phyloP scores from a whole-genome alignment of 331 rosid species.

The Acacia concinna region DNA sequence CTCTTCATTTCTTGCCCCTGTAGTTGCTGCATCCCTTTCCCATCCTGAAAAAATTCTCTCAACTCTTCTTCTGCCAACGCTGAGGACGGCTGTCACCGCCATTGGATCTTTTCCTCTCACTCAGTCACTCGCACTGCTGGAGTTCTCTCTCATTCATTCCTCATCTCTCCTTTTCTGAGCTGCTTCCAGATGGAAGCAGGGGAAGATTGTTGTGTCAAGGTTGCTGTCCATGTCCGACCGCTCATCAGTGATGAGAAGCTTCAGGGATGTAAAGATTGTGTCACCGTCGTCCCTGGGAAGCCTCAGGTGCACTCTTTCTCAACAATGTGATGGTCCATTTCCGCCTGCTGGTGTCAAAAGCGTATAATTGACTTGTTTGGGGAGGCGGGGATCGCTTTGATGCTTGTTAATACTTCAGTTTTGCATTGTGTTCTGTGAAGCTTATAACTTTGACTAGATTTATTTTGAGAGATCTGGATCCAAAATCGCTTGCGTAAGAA shows the following conservation, averaged over 20 bases:
- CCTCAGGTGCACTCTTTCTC: slow-evolving; percentile 76
- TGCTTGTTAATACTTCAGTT: background rate
- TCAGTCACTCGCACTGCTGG: background rate
- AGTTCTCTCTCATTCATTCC: slow-evolving; percentile 13
- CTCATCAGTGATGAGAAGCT: slow-evolving; percentile 88
- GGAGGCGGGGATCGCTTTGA: background rate
- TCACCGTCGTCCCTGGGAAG: slow-evolving; percentile 80
- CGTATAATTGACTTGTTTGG: slow-evolving; percentile 35
- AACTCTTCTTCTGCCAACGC: background rate
- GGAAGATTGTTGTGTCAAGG: slow-evolving; percentile 92
- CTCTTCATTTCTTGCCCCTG: background rate
- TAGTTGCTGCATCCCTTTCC: slow-evolving; percentile 13
- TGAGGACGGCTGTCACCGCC: background rate
- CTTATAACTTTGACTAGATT: background rate
- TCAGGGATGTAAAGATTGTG: slow-evolving; percentile 98
- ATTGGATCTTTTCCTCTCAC: slow-evolving; percentile 22
- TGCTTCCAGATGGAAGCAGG: slow-evolving; percentile 68
- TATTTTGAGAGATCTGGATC: slow-evolving; percentile 74
- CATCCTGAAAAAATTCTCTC: slow-evolving; percentile 1
- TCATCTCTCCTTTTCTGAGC: slow-evolving; percentile 18
- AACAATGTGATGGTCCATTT: slow-evolving; percentile 25
- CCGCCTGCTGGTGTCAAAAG: background rate
- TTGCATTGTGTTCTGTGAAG: slow-evolving; percentile 27
- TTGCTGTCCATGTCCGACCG: slow-evolving; percentile 94
- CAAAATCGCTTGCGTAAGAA: slow-evolving; percentile 36